These are phyloP conservation scores for Lasiodiplodia sp. DNA, from an alignment of 2,329 filamentous ascomycete genomes.

Conservation along the genomic window DNA sequence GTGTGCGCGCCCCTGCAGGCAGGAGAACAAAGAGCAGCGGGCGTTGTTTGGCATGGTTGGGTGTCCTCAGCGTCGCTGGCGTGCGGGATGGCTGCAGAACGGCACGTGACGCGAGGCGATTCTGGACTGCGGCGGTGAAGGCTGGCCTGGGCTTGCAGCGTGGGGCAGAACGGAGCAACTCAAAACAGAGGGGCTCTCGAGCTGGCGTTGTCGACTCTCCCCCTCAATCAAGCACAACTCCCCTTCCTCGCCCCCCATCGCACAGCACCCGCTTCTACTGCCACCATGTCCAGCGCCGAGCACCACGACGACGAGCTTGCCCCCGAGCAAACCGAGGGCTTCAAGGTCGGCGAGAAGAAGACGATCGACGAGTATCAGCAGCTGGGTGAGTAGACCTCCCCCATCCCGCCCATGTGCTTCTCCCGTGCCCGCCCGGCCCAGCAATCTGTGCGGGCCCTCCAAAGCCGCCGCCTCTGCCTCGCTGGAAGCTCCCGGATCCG, in stretches of 20 bases:
- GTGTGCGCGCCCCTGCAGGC: constrained; percentile 3
- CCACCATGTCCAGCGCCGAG: constrained; percentile 40
- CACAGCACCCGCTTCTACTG: constrained; percentile 18
- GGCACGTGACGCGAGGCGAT: constrained; percentile 20
- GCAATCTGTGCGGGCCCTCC: constrained; percentile 13
- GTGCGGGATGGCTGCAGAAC: constrained; percentile 16
- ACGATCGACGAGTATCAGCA: constrained; percentile 92
- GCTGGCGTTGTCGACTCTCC: constrained; percentile 21
- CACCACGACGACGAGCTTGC: constrained; percentile 77
- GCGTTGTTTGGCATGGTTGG: neutral
- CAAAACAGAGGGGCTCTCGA: constrained; percentile 26
- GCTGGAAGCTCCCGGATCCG: constrained; percentile 16
- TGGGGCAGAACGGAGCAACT: constrained; percentile 28
- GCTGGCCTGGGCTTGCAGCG: constrained; percentile 20
- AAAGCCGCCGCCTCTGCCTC: neutral
- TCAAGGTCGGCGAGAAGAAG: constrained; percentile 99
- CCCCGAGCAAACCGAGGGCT: constrained; percentile 89
- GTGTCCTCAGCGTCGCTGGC: constrained; percentile 6
- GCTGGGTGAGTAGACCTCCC: constrained; percentile 72
- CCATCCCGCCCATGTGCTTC: constrained; percentile 20
- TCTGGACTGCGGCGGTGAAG: constrained; percentile 24
- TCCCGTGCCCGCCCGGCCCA: constrained; percentile 12
- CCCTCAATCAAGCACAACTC: constrained; percentile 10
- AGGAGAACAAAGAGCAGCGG: constrained; percentile 4
- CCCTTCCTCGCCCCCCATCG: constrained; percentile 2